Percentiles rank a stretch among this genome's conserved stretches.
Evolutionary conservation across 345 rosid species (phyloP).

Genomic region (Cochlearia excelsa): DNA sequence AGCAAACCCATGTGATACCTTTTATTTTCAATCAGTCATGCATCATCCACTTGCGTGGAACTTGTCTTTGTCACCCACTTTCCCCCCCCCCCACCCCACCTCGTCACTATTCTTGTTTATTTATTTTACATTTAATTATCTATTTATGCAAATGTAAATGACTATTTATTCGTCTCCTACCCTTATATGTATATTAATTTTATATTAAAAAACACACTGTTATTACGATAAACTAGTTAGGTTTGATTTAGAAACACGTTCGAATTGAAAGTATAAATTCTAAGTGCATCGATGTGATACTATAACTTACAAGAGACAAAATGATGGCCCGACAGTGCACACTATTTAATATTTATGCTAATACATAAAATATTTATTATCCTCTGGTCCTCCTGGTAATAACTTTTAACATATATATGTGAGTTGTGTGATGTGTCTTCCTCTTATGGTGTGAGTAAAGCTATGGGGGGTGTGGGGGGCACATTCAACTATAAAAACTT

Average conservation of each 20-base stretch:
- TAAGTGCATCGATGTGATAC: slow-evolving; percentile 18
- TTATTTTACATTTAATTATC: not conserved
- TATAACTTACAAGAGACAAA: slow-evolving; percentile 22
- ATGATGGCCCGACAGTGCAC: slow-evolving; percentile 24
- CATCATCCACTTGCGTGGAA: slow-evolving; percentile 36
- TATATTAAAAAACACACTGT: not conserved
- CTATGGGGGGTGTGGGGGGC: not conserved
- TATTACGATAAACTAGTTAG: not conserved
- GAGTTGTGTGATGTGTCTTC: slow-evolving; percentile 32
- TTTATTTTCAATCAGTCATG: slow-evolving; percentile 20
- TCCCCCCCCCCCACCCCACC: slow-evolving; percentile 26
- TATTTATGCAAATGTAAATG: not conserved
- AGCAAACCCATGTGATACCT: slow-evolving; percentile 34
- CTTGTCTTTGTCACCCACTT: slow-evolving; percentile 38
- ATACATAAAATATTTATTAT: too few species aligned
- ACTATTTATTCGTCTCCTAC: too few species aligned
- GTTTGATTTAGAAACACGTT: slow-evolving; percentile 8
- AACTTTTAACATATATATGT: not conserved
- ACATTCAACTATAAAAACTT: not conserved
- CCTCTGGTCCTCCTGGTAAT: too few species aligned
- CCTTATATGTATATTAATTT: too few species aligned
- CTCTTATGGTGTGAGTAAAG: not conserved
- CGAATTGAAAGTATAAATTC: not conserved
- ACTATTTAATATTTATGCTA: too few species aligned
- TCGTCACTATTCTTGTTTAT: slow-evolving; percentile 11